phyloP scores from a whole-genome alignment of 805 yeast genomes.

The Candida taoyuanica region DNA sequence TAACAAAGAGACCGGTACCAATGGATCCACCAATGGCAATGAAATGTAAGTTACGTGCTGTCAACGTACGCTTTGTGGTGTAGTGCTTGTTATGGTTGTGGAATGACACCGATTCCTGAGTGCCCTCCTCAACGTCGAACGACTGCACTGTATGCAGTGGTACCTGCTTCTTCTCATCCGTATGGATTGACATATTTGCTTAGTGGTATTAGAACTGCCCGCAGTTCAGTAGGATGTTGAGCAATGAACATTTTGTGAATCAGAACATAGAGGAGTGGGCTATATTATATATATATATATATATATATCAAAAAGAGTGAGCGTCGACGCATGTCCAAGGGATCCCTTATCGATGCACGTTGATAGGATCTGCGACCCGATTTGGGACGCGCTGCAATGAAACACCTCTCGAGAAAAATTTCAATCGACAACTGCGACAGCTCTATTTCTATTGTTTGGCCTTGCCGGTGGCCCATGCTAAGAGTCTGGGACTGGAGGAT shows the following conservation, averaged over 20 bases:
- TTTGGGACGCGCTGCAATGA: no score
- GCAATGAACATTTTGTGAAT: background rate
- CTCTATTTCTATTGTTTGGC: no score
- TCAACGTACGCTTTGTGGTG: slow-evolving; percentile 33
- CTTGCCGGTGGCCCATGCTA: no score
- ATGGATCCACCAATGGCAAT: slow-evolving; percentile 64
- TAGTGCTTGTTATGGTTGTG: background rate
- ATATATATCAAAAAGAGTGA: no score
- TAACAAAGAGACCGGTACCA: slow-evolving; percentile 61
- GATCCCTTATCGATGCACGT: background rate
- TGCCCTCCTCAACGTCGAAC: background rate
- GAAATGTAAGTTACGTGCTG: slow-evolving; percentile 54
- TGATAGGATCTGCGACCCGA: background rate
- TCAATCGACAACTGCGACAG: no score
- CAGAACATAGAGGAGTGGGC: no score
- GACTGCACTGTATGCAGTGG: background rate
- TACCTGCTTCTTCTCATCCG: background rate
- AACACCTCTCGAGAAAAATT: no score
- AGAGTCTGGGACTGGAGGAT: no score
- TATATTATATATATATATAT: no score
- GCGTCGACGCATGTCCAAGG: no score
- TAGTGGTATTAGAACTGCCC: background rate
- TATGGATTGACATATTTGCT: background rate
- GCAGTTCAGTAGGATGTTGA: background rate
- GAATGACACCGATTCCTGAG: background rate